Evolutionary conservation across 2,329 filamentous ascomycete genomes (phyloP).

Genomic region (Rutstroemia sp.): DNA sequence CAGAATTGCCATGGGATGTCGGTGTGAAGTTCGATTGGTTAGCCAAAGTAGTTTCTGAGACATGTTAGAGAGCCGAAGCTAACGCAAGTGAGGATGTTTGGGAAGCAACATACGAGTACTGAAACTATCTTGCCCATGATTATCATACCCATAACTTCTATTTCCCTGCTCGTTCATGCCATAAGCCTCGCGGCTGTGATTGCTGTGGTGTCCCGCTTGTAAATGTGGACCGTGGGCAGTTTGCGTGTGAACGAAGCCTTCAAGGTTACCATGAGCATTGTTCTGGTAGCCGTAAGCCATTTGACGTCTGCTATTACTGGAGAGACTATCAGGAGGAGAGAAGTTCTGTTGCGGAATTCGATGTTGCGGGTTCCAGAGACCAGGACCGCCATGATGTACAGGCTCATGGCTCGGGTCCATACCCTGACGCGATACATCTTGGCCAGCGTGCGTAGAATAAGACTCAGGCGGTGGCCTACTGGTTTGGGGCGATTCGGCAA

Average conservation of each 20-base stretch:
- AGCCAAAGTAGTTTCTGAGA: constrained; percentile 3
- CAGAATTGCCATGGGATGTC: constrained; percentile 9
- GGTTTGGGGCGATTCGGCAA: background rate
- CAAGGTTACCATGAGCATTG: background rate
- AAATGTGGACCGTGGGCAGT: background rate
- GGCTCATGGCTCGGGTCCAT: constrained; percentile 1
- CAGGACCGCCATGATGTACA: background rate
- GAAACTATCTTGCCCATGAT: constrained; percentile 2
- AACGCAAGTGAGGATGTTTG: background rate
- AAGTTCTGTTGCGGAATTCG: constrained; percentile 6
- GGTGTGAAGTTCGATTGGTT: constrained; percentile 7
- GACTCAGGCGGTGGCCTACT: constrained; percentile 2
- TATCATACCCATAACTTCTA: constrained; percentile 1
- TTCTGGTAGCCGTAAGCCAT: constrained; percentile 3
- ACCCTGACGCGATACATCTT: constrained; percentile 1
- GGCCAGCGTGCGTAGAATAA: background rate
- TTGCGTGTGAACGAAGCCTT: background rate
- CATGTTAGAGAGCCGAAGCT: background rate
- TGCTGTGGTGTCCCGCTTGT: background rate
- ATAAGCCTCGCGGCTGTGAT: background rate
- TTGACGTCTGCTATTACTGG: constrained; percentile 7
- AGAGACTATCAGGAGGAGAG: constrained; percentile 7
- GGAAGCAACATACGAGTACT: constrained; percentile 2
- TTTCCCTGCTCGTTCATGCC: background rate
- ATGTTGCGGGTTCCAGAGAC: constrained; percentile 3